Conservation (phyloP, 495 filamentous ascomycete species). For the Cryomyces antarcticus region DNA sequence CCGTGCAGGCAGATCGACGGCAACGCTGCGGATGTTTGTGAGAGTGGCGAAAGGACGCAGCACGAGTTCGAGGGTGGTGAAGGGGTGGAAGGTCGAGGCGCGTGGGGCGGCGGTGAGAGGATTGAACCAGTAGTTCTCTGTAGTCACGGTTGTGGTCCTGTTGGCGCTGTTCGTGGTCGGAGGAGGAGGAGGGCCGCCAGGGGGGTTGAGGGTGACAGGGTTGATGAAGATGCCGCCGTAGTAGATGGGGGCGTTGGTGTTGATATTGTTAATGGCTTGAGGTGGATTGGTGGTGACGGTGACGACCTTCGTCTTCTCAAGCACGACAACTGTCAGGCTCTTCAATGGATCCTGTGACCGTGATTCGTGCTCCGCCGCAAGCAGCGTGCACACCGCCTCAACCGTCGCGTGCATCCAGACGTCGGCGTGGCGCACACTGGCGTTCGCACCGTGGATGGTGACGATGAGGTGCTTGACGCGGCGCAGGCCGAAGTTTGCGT, state of each 20-base stretch:
- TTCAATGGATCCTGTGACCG: not conserved
- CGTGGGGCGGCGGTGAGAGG: not conserved
- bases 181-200: not conserved
- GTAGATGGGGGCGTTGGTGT: not conserved
- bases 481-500: conserved; percentile 4
- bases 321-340: too few relatives aligned
- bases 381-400: conserved; percentile 3
- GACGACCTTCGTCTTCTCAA: not conserved
- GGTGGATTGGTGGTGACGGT: conserved; percentile 1
- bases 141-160: not conserved
- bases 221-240: not conserved
- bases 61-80: conserved; percentile 5
- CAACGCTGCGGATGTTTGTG: not conserved
- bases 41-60: conserved; percentile 5
- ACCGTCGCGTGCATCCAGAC: conserved; percentile 8
- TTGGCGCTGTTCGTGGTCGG: not conserved
- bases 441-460: conserved; percentile 1
- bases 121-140: conserved; percentile 6
- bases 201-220: not conserved
- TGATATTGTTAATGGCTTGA: not conserved
- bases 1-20: not conserved
- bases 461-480: conserved; percentile 6
- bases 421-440: conserved; percentile 1
- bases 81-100: not conserved
- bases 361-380: not conserved